Evolutionary conservation across 2,329 filamentous ascomycete genomes (phyloP).

Genomic region (Nothophaeocryptopus gaeumannii): DNA sequence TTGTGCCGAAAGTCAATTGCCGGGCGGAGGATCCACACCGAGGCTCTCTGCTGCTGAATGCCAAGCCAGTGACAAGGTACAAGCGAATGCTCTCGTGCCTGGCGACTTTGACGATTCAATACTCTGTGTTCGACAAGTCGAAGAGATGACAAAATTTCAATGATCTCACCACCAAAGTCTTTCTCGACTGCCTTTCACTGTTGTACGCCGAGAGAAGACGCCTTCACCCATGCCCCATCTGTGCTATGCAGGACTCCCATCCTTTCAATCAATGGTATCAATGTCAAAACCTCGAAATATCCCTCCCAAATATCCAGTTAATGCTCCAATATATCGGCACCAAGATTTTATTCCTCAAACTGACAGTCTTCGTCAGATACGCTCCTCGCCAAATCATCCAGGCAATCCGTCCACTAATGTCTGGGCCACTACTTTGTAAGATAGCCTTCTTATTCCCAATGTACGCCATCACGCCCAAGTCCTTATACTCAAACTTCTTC

Average conservation of each 20-base stretch:
- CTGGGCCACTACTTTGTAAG: conserved; percentile 66
- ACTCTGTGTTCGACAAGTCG: no score
- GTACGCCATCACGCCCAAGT: conserved; percentile 75
- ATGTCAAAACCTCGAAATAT: conserved; percentile 21
- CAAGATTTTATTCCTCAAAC: conserved; percentile 67
- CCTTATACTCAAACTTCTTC: conserved; percentile 62
- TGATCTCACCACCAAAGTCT: no score
- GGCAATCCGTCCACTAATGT: conserved; percentile 46
- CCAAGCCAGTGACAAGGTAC: no score
- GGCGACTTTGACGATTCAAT: no score
- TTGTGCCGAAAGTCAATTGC: conserved; percentile 5
- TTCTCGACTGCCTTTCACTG: no score
- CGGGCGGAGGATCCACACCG: not conserved
- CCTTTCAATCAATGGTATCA: no score
- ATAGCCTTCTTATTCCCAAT: conserved; percentile 71
- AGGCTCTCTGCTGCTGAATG: no score
- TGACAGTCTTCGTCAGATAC: conserved; percentile 71
- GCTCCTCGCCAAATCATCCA: conserved; percentile 57
- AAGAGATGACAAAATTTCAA: no score
- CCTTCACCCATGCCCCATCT: no score
- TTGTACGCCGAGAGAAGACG: no score
- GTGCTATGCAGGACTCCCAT: no score
- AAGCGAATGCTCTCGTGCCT: no score
- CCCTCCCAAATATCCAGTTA: conserved; percentile 25
- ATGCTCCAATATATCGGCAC: conserved; percentile 44